Base-by-base conservation (phyloP, 2,329 filamentous ascomycete genomes). In the Cladophialophora bantiana region DNA sequence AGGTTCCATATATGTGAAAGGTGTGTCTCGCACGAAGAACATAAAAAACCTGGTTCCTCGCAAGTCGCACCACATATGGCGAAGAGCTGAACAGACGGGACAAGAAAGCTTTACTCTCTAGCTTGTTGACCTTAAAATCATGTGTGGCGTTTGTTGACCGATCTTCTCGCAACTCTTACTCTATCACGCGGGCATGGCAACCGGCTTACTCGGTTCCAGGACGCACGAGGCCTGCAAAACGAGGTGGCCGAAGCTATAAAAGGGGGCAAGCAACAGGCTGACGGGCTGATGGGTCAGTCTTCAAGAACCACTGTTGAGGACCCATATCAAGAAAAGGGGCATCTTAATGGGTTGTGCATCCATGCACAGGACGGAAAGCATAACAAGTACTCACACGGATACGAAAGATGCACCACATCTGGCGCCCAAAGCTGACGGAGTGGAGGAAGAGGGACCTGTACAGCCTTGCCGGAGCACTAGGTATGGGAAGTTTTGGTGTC, bases 151-250 rank as follows among this genome's bases (percentile, higher is more conserved):
- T 45, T 45, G 40, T 45, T 50, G 45, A 26, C 45, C 12, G 45
- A 50, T 50, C 45, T 26, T 20, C 45, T 50, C 45, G 45, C 45
- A 26, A 50, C 7, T 26, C 45, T 31, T 26, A 50, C 45, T 48
- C 42, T 48, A 20, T 20, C 2, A 12, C 10, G 26, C 18, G 7
- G 18, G 26, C 12, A 26, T 26, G 6, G 7, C 3, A n/a, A 9
- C 40, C 13, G 13, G 40, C 40, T 42, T 42, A 42, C 40, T 42
- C 40, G 40, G 40, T n/a, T n/a, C 40, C 40, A 42, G 10, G 10
- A 40, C 5, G 40, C 40, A 45, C 40, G 18, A 45, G 40, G 38
- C 38, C 40, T n/a, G 15, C 40, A 1, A 4, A 26, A 7, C 26
- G 45, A 50, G 45, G 45, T 50, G 45, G 45, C 45, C 18, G 9